Conservation (phyloP, 2,329 filamentous ascomycete genomes). For the Falciphora oryzae region DNA sequence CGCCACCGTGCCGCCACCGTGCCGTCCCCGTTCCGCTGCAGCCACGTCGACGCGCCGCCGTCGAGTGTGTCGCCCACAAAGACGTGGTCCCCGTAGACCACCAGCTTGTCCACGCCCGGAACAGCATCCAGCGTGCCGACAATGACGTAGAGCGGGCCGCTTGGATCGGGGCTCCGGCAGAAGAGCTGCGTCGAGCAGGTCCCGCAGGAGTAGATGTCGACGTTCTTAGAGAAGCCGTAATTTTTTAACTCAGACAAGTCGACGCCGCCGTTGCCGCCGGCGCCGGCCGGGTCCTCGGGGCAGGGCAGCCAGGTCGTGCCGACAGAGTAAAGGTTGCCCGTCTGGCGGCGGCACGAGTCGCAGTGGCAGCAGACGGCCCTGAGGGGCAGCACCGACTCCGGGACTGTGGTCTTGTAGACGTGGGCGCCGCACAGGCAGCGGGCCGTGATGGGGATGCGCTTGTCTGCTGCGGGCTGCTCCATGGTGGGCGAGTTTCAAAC, state of each 20-base stretch:
- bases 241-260: background rate
- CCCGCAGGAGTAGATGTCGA: background rate
- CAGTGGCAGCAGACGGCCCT: conserved; percentile 1
- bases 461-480: too few relatives aligned
- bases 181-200: background rate
- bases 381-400: background rate
- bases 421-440: background rate
- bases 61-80: conserved; percentile 4
- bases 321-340: conserved; percentile 1
- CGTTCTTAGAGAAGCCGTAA: background rate
- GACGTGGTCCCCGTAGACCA: conserved; percentile 4
- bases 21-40: background rate
- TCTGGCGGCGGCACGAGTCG: conserved; percentile 7
- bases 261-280: too few relatives aligned
- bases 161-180: background rate
- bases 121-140: background rate
- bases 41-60: conserved; percentile 4
- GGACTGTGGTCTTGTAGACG: background rate
- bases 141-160: background rate
- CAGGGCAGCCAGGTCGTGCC: conserved; percentile 2
- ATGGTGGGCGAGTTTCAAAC: too few relatives aligned
- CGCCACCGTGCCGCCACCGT: background rate
- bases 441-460: background rate
- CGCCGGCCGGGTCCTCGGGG: too few relatives aligned
- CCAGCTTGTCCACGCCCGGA: too few relatives aligned